Base-by-base conservation (phyloP, 345 rosid genomes). In the Salix brachista region DNA sequence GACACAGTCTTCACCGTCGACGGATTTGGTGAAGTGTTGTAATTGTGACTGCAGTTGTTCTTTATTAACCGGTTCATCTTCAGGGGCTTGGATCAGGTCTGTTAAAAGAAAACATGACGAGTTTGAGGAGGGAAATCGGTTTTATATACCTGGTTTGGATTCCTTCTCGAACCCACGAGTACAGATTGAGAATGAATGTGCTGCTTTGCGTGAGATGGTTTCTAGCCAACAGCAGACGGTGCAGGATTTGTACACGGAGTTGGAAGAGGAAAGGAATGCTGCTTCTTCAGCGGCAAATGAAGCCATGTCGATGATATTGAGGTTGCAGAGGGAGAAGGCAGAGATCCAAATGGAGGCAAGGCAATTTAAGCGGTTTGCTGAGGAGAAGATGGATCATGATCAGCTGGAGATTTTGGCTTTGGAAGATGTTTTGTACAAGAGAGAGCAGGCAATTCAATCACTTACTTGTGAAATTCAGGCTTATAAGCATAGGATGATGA, bases 241-340 rank as follows among this genome's bases (percentile, higher is more conserved):
- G 77, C 90, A 90, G 72, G 94, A 92, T 69, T 72, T 94, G 79
- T 84, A 83, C 54, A 65, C 75, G 0, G 99, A 96, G 75, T 83
- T 96, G 82, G 99, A 96, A 50, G 95, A 96, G 78, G 99, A 96
- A 86, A 87, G 97, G 69, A 96, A 92, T 83, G 98, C 99, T 68
- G 87, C 99, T 0, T 91, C 97, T 0, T 83, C 97, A 2, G 99
- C 99, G 72, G 98, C 98, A 3, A 94, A 83, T 74, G 99, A 96
- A 86, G 97, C 98, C 3, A 96, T 96, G 99, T 94, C 97, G 10
- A 96, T 96, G 99, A 96, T 96, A 75, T 56, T 94, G 86, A 92
- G 90, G 85, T 80, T 96, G 86, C 98, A 96, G 86, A 92, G 92
- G 80, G 98, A 96, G 83, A 96, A 96, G 85, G 98, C 99, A 0